Base-by-base conservation (phyloP, 345 rosid species). In the Corchorus capsularis region DNA sequence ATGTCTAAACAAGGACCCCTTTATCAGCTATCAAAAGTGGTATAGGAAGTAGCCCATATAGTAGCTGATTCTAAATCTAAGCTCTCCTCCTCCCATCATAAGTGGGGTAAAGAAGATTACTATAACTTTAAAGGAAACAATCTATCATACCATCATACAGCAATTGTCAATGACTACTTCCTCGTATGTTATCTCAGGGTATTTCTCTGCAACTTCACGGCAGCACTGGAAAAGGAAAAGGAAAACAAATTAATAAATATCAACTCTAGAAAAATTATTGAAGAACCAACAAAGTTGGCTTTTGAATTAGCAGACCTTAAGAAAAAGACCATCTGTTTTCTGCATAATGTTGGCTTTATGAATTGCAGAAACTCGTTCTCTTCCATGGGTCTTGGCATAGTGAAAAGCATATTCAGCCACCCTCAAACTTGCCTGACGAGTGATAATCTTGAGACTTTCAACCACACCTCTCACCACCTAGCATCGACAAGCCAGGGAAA, bases 111-210 rank as follows among this genome's bases (percentile, higher is more conserved):
- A 54, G 41, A n/a, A 27, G 19, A 8, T 45, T 0, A 37, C n/a
- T 4, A 41, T 39, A 66, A 66, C 10, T 34, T 17, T 41, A 37
- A 16, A 69, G 52, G 35, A 15, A 0, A 77, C 9, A 34, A 56
- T 17, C 4, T 63, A 32, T 71, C 69, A 71, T 90, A 96, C 99
- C 99, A 94, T 96, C 99, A 96, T 96, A 82, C 98, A 94, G 81
- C 99, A 96, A 85, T 96, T 96, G 87, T 96, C 99, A 69, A 96
- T 96, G 80, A 96, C 99, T 68, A 96, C 99, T 88, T 96, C 99
- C 86, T 96, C 99, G 57, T 94, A 96, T 35, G 43, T 82, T 57
- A 94, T 92, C 82, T 96, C 99, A 22, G 99, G 99, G 76, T 94
- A 96, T 87, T 94, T 94, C 87, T 89, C 92, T 0, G 99, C 98